Conservation (phyloP, 1,284 basidiomycete genomes). For the Microbotryum violaceum region DNA sequence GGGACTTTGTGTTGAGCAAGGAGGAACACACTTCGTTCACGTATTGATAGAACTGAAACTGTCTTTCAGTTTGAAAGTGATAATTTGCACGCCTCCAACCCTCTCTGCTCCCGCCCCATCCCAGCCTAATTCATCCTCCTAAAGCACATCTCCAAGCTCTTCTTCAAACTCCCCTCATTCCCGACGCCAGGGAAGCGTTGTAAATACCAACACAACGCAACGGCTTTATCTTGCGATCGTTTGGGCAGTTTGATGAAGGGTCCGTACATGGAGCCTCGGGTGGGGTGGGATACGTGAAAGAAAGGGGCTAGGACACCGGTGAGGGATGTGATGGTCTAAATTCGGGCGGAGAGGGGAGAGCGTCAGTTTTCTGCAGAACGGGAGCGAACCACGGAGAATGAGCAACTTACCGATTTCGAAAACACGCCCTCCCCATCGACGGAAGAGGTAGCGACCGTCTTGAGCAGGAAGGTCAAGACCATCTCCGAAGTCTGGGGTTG, state of each 20-base stretch:
- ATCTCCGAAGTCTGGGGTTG: slow-evolving; percentile 52
- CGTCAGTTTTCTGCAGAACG: not conserved
- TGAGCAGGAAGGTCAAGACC: slow-evolving; percentile 19
- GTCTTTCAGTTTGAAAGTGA: too few species aligned
- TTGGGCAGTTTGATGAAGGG: slow-evolving; percentile 8
- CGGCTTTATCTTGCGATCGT: slow-evolving; percentile 31
- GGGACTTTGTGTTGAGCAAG: too few species aligned
- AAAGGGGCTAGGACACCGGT: slow-evolving; percentile 61
- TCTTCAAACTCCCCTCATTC: not conserved
- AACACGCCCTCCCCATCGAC: slow-evolving; percentile 1
- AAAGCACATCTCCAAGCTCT: too few species aligned
- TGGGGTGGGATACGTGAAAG: slow-evolving; percentile 63
- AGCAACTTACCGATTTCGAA: slow-evolving; percentile 1
- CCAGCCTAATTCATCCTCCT: too few species aligned
- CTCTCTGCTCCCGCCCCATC: too few species aligned
- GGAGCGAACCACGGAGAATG: too few species aligned
- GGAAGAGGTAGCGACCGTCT: not conserved
- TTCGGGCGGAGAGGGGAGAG: slow-evolving; percentile 19
- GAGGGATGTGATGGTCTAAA: slow-evolving; percentile 47
- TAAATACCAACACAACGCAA: slow-evolving; percentile 48
- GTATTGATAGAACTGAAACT: too few species aligned
- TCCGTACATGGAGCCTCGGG: slow-evolving; percentile 40
- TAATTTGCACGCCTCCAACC: too few species aligned
- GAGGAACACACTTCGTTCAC: too few species aligned
- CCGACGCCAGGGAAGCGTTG: not conserved